phyloP scores from a whole-genome alignment of 306 rosid genomes.

The Arachis stenosperma region DNA sequence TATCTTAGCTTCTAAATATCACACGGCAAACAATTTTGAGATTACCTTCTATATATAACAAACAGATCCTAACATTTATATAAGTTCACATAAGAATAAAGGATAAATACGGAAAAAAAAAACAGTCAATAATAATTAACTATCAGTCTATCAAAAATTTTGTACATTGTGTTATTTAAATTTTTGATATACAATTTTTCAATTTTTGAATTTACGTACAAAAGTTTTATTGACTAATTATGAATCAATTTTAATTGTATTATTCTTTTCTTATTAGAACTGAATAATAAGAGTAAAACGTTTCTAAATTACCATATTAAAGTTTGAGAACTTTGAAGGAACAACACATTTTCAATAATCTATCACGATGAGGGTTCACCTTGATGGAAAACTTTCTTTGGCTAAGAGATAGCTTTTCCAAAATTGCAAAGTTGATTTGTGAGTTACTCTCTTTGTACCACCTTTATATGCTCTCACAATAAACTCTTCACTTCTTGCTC shows the following conservation, averaged over 20 bases:
- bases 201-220: too few species aligned
- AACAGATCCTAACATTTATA: background rate
- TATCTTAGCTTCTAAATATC: background rate
- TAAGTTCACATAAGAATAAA: background rate
- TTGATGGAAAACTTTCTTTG: constrained; percentile 72
- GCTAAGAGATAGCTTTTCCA: constrained; percentile 78
- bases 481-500: constrained; percentile 88
- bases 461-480: constrained; percentile 82
- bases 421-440: constrained; percentile 73
- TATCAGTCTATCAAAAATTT: too few species aligned
- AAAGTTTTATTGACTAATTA: too few species aligned
- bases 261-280: too few species aligned
- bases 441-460: constrained; percentile 81
- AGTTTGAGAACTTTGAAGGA: background rate
- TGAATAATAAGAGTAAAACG: too few species aligned
- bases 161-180: too few species aligned
- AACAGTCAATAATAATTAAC: too few species aligned
- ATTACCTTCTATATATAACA: background rate
- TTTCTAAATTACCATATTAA: background rate
- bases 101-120: too few species aligned
- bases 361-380: constrained; percentile 51
- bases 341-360: constrained; percentile 29
- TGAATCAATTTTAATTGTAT: too few species aligned
- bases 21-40: background rate
- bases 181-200: too few species aligned